Evolutionary conservation across 202 grass and related monocot genomes (phyloP), one percentile per base, ranked within the genome.

Genomic region (Hordeum pubiflorum): DNA sequence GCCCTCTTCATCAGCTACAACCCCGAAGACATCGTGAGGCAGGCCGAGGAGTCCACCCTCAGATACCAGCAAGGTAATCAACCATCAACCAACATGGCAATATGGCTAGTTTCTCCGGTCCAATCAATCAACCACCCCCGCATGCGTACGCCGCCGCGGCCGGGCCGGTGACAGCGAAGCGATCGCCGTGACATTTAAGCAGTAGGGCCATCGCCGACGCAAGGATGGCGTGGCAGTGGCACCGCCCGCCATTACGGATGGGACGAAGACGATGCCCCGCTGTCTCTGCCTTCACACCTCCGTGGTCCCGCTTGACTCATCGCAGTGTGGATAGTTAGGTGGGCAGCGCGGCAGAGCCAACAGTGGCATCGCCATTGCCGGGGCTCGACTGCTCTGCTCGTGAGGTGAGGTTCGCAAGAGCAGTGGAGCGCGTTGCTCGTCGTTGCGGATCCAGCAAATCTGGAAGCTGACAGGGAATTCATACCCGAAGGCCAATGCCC

Each of bases 1-100:
- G 88, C 79, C 22, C 54, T 97, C 67, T 98, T 98, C 84, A 98
- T 94, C 86, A 83, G 72, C 76, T 93, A 83, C 81, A 78, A 90
- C 80, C 67, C 83, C 3, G 76, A 77, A 0, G 88, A 94, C 65
- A 78, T 98, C 76, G 31, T 94, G 15, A 72, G 79, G 18, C 92
- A 98, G 36, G 92, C 92, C 0, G 74, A 93, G 64, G 88, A 89
- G 9, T 98, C 92, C 39, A 69, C 92, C 12, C 48, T 78, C 66
- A 84, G 95, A 74, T 94, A 91, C 80, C 54, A 91, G 2, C 85
- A 77, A 91, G 94, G 94, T 97, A 23, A 75, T 36, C 17, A 75
- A 18, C 3, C 41, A 29, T 29, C 1, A 29, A 29, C 27, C 27
- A 2, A 29, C 0, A 29, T 3, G 27, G 27, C 27, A 29, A 29